A percentile compares a stretch with the other conserved stretches of the same genome.
Conservation (phyloP, 768 basidiomycete genomes). For the Lentinula raphanica region DNA sequence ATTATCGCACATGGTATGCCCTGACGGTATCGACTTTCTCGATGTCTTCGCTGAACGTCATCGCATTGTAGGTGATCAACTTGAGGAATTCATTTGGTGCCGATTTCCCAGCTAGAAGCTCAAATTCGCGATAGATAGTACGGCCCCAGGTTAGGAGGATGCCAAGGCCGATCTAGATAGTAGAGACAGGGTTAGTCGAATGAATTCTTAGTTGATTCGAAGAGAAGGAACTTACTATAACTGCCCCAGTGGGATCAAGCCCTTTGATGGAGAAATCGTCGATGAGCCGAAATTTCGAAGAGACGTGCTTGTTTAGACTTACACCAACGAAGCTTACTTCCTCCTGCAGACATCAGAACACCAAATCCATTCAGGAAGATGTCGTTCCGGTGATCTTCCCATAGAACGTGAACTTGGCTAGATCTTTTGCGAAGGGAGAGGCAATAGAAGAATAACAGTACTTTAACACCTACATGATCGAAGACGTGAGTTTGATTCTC, state of each 20-base stretch:
- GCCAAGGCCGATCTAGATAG: constrained; percentile 62
- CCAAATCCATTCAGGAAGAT: constrained; percentile 80
- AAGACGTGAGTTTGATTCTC: too few species aligned
- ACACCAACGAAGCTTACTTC: constrained; percentile 82
- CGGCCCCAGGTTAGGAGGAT: constrained; percentile 74
- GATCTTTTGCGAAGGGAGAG: constrained; percentile 70
- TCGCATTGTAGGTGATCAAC: constrained; percentile 87
- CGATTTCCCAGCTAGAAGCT: constrained; percentile 84
- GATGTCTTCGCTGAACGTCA: constrained; percentile 85
- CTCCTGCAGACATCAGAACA: constrained; percentile 79
- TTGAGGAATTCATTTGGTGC: constrained; percentile 90
- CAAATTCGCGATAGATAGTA: constrained; percentile 79
- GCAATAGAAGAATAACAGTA: constrained; percentile 85
- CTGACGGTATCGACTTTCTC: constrained; percentile 86
- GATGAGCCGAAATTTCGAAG: background rate
- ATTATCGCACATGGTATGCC: constrained; percentile 69
- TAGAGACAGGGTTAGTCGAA: too few species aligned
- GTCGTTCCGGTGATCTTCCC: constrained; percentile 96
- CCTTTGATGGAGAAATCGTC: constrained; percentile 29
- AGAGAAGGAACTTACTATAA: constrained; percentile 47
- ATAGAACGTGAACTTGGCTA: constrained; percentile 91
- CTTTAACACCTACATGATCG: constrained; percentile 60
- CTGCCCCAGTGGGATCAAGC: constrained; percentile 74
- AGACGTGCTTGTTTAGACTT: too few species aligned
- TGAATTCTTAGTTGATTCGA: constrained; percentile 1